Evolutionary conservation across 495 filamentous ascomycete genomes (phyloP), one percentile per base, ranked within the genome.

Genomic region (Talaromyces ruber): DNA sequence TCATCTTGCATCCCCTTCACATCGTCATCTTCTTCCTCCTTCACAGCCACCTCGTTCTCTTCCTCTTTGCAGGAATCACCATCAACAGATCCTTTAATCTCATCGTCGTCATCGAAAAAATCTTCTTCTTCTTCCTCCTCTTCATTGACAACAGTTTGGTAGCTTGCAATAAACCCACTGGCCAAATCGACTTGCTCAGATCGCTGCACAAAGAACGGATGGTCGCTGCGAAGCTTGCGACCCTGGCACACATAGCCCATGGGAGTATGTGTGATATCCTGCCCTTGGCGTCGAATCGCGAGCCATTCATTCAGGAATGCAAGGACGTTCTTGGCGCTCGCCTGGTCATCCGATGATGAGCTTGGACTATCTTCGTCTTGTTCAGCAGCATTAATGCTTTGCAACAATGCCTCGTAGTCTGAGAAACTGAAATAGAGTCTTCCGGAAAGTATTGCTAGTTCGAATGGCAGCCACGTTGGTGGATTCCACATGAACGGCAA

Each of bases 401-500:
- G 59, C 47, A 77, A 12, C 4, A 68, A 22, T 6, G 32, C 62
- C 5, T 63, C 25, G 43, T 79, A 77, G 34, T 83, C 79, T 0
- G 66, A 54, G 28, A 68, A 79, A 3, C 78, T 68, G 60, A 85
- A 79, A 61, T 87, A 88, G 0, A 87, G 68, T 1, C 82, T 72
- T 1, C 83, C 84, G 5, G 79, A 71, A 28, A 86, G 74, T 16
- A 88, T 76, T 1, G 81, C 82, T 0, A 87, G 69, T 55, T 86
- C 81, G 51, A 84, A 70, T 4, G 58, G 66, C 11, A 85, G 66
- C 80, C 78, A 80, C 2, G 62, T 50, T 0, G 81, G 81, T 6
- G 76, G 65, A 18, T 24, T 60, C 64, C 73, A 76, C 0, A 32
- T 39, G 0, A 18, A 4, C 0, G 79, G 74, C 0, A 85, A 69